A percentile compares a stretch with the other conserved stretches of the same genome.
These are phyloP conservation scores for Schwanniomyces pseudopolymorphus DNA, from an alignment of 805 yeast genomes.

Conservation along the genomic window DNA sequence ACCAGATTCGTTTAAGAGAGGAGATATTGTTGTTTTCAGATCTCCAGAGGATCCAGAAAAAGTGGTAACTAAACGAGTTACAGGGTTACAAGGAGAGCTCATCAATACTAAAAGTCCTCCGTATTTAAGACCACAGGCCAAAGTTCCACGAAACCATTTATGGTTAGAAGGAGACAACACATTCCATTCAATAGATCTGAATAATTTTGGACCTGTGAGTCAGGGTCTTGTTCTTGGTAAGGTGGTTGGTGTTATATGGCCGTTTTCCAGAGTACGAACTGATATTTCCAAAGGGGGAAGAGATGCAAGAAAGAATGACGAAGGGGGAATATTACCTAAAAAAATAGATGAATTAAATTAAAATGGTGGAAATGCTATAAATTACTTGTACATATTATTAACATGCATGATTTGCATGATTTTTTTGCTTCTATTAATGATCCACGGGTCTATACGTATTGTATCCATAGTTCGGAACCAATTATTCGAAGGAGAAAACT, in stretches of 20 bases:
- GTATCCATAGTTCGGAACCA: neutral
- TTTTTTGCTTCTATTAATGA: constrained; percentile 4
- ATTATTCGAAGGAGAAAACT: constrained; percentile 1
- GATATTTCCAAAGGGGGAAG: constrained; percentile 25
- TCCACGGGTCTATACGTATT: constrained; percentile 9
- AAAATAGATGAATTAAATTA: constrained; percentile 1
- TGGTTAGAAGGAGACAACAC: constrained; percentile 96
- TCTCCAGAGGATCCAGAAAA: constrained; percentile 80
- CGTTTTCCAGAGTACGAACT: constrained; percentile 38
- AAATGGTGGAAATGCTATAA: neutral
- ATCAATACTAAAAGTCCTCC: constrained; percentile 57
- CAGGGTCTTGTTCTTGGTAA: constrained; percentile 78
- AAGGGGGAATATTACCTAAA: neutral
- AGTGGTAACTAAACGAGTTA: constrained; percentile 75
- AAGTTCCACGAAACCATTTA: constrained; percentile 74
- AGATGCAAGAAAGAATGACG: constrained; percentile 15
- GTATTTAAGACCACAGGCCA: constrained; percentile 62
- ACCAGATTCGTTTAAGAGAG: constrained; percentile 47
- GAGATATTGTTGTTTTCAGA: constrained; percentile 75
- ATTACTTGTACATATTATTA: constrained; percentile 1
- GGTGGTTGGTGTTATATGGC: constrained; percentile 70
- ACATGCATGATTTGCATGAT: neutral
- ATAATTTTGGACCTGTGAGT: constrained; percentile 85
- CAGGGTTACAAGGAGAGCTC: constrained; percentile 72
- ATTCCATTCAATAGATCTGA: constrained; percentile 77